Evolutionary conservation across 768 basidiomycete species (phyloP).

Genomic region (Rhodotorula graminis): DNA sequence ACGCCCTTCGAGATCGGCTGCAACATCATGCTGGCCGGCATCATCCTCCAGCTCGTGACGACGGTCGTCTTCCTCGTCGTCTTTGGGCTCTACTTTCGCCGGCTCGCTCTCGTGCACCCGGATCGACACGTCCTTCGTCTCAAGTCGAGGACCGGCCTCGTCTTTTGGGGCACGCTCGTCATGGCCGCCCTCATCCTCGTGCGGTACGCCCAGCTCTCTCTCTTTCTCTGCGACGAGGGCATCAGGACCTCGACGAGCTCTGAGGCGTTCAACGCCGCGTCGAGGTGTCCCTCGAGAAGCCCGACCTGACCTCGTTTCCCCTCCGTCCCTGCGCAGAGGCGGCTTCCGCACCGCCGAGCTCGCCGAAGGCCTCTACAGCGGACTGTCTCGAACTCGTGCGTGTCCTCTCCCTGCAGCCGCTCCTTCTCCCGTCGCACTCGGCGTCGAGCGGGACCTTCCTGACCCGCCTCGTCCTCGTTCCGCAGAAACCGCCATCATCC

Average conservation of each 20-base stretch:
- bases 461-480: background rate
- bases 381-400: background rate
- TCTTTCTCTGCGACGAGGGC: too few species aligned
- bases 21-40: slow-evolving; percentile 22
- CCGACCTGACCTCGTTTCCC: background rate
- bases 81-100: slow-evolving; percentile 1
- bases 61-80: background rate
- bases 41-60: slow-evolving; percentile 10
- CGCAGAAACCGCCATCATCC: slow-evolving; percentile 4
- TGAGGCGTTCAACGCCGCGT: too few species aligned
- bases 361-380: slow-evolving; percentile 4
- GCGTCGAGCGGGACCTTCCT: too few species aligned
- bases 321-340: background rate
- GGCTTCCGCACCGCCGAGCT: slow-evolving; percentile 25
- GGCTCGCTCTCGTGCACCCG: background rate
- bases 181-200: slow-evolving; percentile 13
- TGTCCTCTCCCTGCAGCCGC: too few species aligned
- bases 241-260: too few species aligned
- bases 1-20: slow-evolving; percentile 3
- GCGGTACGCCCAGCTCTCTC: background rate
- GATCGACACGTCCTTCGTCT: background rate
- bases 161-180: slow-evolving; percentile 1
- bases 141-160: background rate
- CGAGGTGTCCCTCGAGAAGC: too few species aligned
- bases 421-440: too few species aligned